Evolutionary conservation across 1,139 yeast species (phyloP).

Genomic region (Saccharomyces uvarum): DNA sequence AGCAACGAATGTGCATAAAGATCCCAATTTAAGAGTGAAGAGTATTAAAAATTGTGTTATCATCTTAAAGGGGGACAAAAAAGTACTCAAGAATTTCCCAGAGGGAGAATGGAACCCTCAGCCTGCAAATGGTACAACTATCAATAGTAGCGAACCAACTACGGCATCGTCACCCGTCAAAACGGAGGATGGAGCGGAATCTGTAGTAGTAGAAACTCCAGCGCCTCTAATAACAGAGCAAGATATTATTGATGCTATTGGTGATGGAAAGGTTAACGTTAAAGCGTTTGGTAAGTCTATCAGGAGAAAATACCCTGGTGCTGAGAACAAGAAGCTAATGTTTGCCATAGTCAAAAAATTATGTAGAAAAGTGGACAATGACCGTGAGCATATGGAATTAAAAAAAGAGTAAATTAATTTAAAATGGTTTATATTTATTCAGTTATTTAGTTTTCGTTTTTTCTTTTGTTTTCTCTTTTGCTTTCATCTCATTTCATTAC

Average conservation of each 20-base stretch:
- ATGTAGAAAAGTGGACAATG: conserved; percentile 53
- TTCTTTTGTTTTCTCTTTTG: not conserved
- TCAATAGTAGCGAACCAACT: conserved; percentile 11
- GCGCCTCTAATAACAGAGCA: conserved; percentile 47
- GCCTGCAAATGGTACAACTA: conserved; percentile 36
- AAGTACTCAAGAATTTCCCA: conserved; percentile 61
- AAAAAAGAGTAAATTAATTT: conserved; percentile 31
- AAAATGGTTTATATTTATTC: not conserved
- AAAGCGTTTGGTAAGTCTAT: conserved; percentile 53
- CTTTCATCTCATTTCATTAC: not conserved
- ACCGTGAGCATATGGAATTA: conserved; percentile 57
- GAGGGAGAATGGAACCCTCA: conserved; percentile 79
- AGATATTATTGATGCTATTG: conserved; percentile 63
- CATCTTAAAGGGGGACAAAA: conserved; percentile 55
- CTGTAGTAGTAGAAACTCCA: conserved; percentile 25
- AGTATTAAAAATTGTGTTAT: conserved; percentile 58
- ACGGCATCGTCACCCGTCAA: conserved; percentile 8
- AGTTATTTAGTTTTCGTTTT: not conserved
- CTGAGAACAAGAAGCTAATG: conserved; percentile 62
- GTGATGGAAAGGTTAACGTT: conserved; percentile 37
- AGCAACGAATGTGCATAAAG: conserved; percentile 8
- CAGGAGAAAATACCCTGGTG: conserved; percentile 54
- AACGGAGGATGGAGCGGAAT: conserved; percentile 9
- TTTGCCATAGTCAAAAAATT: conserved; percentile 62
- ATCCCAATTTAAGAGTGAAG: conserved; percentile 41